Conservation (phyloP, 257 asterid species). For the Solanum peruvianum region DNA sequence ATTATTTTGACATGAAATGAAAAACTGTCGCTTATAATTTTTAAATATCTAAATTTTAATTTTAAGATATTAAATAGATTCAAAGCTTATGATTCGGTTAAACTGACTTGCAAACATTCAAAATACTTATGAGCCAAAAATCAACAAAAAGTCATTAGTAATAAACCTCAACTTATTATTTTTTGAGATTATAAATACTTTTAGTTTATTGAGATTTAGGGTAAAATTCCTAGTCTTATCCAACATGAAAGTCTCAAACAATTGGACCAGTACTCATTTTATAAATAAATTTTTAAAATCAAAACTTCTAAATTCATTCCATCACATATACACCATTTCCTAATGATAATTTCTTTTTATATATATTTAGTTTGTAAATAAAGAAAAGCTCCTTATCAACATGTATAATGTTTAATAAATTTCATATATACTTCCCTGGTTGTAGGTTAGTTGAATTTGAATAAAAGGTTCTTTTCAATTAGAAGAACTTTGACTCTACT, state of each 20-base stretch:
- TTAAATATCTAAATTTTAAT: neutral
- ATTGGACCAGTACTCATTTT: too few relatives aligned
- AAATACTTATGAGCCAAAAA: neutral
- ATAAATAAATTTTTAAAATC: neutral
- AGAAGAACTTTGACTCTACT: neutral
- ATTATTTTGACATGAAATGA: neutral
- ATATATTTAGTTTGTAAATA: neutral
- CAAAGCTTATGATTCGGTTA: neutral
- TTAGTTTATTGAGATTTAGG: neutral
- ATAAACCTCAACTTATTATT: neutral
- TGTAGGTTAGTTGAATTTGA: neutral
- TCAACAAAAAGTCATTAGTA: neutral
- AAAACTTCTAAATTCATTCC: neutral
- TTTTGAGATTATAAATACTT: neutral
- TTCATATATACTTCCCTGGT: neutral
- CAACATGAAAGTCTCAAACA: too few relatives aligned
- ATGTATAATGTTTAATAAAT: neutral
- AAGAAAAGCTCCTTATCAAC: neutral
- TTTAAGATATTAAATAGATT: neutral
- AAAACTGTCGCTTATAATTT: neutral
- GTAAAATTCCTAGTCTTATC: too few relatives aligned
- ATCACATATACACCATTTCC: neutral
- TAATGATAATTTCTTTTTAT: neutral
- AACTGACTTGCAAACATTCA: neutral
- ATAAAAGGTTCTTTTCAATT: neutral